Conservation (phyloP, 805 yeast species). For the Isabelozyma gotoi region DNA sequence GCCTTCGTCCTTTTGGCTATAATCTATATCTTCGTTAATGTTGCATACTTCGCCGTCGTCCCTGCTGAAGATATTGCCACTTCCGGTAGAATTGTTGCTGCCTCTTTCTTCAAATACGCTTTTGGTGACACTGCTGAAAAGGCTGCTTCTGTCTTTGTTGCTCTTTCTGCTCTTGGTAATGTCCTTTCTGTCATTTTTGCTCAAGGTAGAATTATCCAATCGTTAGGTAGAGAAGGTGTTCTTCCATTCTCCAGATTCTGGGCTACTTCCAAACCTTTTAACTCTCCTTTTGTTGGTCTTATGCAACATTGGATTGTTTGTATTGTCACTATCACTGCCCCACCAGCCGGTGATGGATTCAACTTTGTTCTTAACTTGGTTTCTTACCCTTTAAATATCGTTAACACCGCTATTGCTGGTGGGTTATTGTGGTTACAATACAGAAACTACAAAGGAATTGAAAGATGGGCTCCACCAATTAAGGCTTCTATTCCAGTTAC, state of each 20-base stretch:
- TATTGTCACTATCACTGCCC: conserved; percentile 70
- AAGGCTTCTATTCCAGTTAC: conserved; percentile 64
- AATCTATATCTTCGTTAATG: conserved; percentile 71
- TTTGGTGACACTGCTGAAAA: conserved; percentile 68
- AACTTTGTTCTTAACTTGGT: conserved; percentile 77
- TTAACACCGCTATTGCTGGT: conserved; percentile 61
- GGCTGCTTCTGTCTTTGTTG: conserved; percentile 78
- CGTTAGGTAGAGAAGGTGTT: conserved; percentile 78
- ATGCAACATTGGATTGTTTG: conserved; percentile 78
- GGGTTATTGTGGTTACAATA: conserved; percentile 63
- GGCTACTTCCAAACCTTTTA: conserved; percentile 70
- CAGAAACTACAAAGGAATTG: conserved; percentile 47
- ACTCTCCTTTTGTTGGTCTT: conserved; percentile 71
- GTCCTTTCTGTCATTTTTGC: conserved; percentile 78
- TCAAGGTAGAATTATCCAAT: conserved; percentile 79
- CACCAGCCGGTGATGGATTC: conserved; percentile 87
- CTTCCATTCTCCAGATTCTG: conserved; percentile 72
- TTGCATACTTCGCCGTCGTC: conserved; percentile 81
- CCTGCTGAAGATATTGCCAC: conserved; percentile 58
- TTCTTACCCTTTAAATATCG: conserved; percentile 78
- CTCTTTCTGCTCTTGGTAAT: conserved; percentile 78
- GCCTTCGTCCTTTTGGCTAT: conserved; percentile 62
- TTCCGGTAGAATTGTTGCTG: conserved; percentile 74
- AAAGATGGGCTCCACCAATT: conserved; percentile 71
- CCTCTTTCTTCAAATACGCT: conserved; percentile 68